A percentile compares a stretch with the other conserved stretches of the same genome.
phyloP scores from a whole-genome alignment of 2,329 filamentous ascomycete species.

The Nothophaeocryptopus gaeumannii region DNA sequence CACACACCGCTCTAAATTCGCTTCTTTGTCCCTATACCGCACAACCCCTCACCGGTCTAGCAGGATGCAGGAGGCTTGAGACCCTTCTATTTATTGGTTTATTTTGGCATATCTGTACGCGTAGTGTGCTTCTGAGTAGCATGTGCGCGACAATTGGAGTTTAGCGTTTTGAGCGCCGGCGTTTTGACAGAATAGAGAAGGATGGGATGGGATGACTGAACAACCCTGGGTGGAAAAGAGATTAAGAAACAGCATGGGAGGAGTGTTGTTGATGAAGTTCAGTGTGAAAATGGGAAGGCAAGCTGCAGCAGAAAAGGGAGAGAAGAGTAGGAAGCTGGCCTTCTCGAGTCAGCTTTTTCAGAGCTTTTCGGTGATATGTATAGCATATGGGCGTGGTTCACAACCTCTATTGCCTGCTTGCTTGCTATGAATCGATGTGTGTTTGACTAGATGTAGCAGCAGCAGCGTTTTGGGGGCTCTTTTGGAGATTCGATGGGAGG shows the following conservation, averaged over 20 bases:
- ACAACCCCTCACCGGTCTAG: no score
- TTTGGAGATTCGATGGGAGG: no score
- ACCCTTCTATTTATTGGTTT: slow-evolving; percentile 2
- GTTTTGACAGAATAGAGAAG: slow-evolving; percentile 5
- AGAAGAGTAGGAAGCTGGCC: no score
- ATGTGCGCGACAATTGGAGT: slow-evolving; percentile 3
- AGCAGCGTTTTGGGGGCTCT: no score
- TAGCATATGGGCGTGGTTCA: no score
- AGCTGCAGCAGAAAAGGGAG: no score
- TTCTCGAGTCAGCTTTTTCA: no score
- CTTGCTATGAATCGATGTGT: no score
- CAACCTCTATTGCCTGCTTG: no score
- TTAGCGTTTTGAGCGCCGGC: slow-evolving; percentile 14
- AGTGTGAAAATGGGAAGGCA: background rate
- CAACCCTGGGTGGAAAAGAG: slow-evolving; percentile 1
- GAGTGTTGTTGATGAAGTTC: background rate
- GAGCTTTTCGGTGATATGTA: no score
- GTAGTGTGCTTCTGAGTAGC: slow-evolving; percentile 5
- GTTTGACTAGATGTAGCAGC: no score
- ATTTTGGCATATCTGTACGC: slow-evolving; percentile 5
- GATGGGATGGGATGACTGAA: slow-evolving; percentile 13
- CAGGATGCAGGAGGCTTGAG: background rate
- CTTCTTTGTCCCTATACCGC: slow-evolving; percentile 16
- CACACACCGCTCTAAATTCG: slow-evolving; percentile 13
- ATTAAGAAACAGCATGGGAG: background rate